Percentiles rank a stretch among this genome's conserved stretches.
Conservation (phyloP, 2,329 filamentous ascomycete species). For the Neonectria faginata region DNA sequence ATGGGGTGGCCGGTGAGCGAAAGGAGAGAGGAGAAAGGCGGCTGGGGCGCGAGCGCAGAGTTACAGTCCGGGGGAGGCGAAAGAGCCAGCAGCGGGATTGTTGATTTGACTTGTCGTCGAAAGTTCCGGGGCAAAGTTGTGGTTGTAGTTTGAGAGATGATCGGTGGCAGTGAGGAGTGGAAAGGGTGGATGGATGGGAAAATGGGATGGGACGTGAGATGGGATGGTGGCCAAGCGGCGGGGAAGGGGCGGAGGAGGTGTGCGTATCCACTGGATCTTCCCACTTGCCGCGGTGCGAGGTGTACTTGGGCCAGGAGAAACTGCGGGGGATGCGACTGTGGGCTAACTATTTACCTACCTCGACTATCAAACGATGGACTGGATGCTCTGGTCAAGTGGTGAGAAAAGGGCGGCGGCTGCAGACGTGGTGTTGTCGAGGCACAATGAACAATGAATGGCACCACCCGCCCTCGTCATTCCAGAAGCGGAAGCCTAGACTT, state of each 20-base stretch:
- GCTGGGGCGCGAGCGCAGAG: conserved; percentile 23
- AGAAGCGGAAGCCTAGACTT: conserved; percentile 2
- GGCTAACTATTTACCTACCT: conserved; percentile 6
- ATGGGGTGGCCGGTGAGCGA: conserved; percentile 29
- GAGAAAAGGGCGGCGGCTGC: conserved; percentile 25
- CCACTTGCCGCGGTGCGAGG: not conserved
- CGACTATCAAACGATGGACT: not conserved
- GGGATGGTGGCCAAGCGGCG: conserved; percentile 4
- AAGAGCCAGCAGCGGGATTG: not conserved
- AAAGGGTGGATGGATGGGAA: not conserved
- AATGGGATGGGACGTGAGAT: not conserved
- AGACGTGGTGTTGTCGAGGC: conserved; percentile 40
- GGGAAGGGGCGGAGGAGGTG: conserved; percentile 5
- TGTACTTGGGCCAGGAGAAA: not conserved
- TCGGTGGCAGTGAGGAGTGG: conserved; percentile 13
- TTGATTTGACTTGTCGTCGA: conserved; percentile 8
- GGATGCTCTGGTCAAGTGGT: not conserved
- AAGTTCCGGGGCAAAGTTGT: not conserved
- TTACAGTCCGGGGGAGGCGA: not conserved
- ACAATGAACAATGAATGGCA: conserved; percentile 40
- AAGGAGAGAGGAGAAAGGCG: conserved; percentile 26
- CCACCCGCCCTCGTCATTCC: conserved; percentile 33
- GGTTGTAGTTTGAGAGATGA: conserved; percentile 14
- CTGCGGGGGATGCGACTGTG: conserved; percentile 21
- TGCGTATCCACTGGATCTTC: conserved; percentile 6